Evolutionary conservation across 1,284 basidiomycete species (phyloP), one percentile per base, ranked within the genome.

Genomic region (Sanghuangporus weigelae): DNA sequence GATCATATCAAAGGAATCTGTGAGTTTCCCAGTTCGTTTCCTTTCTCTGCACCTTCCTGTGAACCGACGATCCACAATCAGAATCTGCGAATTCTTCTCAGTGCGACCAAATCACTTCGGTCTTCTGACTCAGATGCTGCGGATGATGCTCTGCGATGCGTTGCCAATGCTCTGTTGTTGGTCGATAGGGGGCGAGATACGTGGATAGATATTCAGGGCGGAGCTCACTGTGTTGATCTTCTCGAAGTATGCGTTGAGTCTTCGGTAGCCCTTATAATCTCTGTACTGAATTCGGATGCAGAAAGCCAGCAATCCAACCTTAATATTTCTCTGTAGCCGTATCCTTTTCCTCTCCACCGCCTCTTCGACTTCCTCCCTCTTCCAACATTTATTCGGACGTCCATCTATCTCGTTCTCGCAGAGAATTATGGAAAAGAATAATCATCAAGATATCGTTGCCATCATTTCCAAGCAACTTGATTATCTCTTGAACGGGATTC

Each of bases 101-200:
- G 48, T 59, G 50, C 66, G 12, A 60, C 66, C 21, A 63, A 65
- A 54, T 55, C 42, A 23, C 48, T 64, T 46, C 64, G 65, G 19
- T 16, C 42, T 42, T 36, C 21, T 60, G 59, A 64, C 55, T 53
- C 8, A 31, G 86, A 87, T 31, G 85, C 89, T 3, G 78, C 81
- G 7, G 83, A 81, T 60, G 89, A 92, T 74, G 87, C 89, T 1
- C 76, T 92, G 55, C 79, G 89, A 58, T 90, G 86, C 62, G 79
- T 91, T 39, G 90, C 91, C 4, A 93, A 93, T 71, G 84, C 89
- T 0, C 71, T 92, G 12, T 79, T 93, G 26, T 80, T 93, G 59
- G 76, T 88, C 54, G 87, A 88, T 62, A 71, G 75, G 19, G 86
- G 86, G 4, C 82, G 91, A 57, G 71, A 73, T 16, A 82, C 81